Evolutionary conservation across 2,329 filamentous ascomycete genomes (phyloP), one percentile per base, ranked within the genome.

Genomic region (Hymenoscyphus albidus): DNA sequence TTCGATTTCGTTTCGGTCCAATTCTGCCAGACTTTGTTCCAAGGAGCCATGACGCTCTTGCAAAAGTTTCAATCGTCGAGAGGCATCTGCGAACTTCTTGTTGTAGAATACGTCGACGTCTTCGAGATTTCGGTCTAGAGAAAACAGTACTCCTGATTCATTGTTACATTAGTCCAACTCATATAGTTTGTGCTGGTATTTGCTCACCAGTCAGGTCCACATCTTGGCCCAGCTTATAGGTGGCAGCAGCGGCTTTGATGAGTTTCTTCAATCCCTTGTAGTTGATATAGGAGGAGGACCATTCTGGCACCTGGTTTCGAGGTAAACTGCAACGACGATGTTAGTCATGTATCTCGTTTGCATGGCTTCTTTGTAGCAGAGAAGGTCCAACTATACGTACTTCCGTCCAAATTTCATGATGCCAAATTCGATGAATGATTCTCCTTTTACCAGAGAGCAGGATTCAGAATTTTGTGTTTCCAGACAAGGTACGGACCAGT

Each of bases 91-190:
- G 74, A 93, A 92, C 76, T 97, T 97, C 77, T 93, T 96, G 80
- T 96, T 97, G 82, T 97, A 98, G 78, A 99, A 98, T 61, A 86
- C 86, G 78, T 97, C 93, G 76, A 99, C 94, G 78, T 96, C 91
- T 81, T 99, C 95, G 74, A 99, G 88, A 76, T 98, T 97, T 73
- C 95, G 91, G 76, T 99, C 95, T 77, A 99, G 88, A 69, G 90
- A 91, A 78, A 94, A 97, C 81, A 97, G 97, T 83, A 99, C 97
- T 78, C 93, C 95, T 97, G 81, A 39, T 35, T 27, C 40, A 38
- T 48, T 18, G 48, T 69, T 64, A 71, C 64, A n/a, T 4, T 27
- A 9, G 22, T 27, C 48, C 18, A 18, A 18, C 10, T 79, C 76
- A 80, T 78, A 76, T 70, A 72, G 74, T 69, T 72, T 73, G 71